A percentile compares a stretch with the other conserved stretches of the same genome.
phyloP scores from a whole-genome alignment of 768 basidiomycete genomes.

The Thelephora aurantiotincta region DNA sequence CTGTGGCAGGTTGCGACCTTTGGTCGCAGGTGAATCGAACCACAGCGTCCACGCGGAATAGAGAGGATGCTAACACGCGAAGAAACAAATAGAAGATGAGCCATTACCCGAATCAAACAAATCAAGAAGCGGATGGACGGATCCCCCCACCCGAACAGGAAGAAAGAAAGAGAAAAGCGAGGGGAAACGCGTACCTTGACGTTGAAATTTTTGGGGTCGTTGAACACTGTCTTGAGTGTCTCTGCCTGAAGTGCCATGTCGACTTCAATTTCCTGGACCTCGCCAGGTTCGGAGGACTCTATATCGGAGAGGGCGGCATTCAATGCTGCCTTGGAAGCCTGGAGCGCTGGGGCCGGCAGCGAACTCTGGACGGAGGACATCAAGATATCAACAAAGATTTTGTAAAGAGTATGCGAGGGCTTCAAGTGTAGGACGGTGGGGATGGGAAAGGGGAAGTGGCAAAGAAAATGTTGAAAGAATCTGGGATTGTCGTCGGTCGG shows the following conservation, averaged over 20 bases:
- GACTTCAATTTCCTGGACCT: constrained; percentile 58
- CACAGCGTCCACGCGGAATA: constrained; percentile 94
- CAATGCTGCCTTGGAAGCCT: constrained; percentile 70
- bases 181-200: constrained; percentile 57
- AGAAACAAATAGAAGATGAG: not conserved
- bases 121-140: not conserved
- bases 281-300: constrained; percentile 49
- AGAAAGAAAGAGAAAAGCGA: not conserved
- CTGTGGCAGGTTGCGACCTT: constrained; percentile 79
- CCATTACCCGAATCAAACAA: not conserved
- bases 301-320: constrained; percentile 57
- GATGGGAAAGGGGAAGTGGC: not conserved
- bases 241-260: constrained; percentile 78
- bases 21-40: constrained; percentile 93
- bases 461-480: constrained; percentile 5
- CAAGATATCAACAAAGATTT: constrained; percentile 12
- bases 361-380: constrained; percentile 29
- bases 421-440: no score
- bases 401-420: constrained; percentile 11
- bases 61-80: constrained; percentile 61
- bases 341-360: constrained; percentile 52
- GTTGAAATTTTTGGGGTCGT: constrained; percentile 84
- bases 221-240: constrained; percentile 84
- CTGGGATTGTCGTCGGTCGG: not conserved
- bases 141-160: not conserved